A percentile compares a stretch with the other conserved stretches of the same genome.
Evolutionary conservation across 495 filamentous ascomycete species (phyloP).

Genomic region (Penicillium ochrochloron): DNA sequence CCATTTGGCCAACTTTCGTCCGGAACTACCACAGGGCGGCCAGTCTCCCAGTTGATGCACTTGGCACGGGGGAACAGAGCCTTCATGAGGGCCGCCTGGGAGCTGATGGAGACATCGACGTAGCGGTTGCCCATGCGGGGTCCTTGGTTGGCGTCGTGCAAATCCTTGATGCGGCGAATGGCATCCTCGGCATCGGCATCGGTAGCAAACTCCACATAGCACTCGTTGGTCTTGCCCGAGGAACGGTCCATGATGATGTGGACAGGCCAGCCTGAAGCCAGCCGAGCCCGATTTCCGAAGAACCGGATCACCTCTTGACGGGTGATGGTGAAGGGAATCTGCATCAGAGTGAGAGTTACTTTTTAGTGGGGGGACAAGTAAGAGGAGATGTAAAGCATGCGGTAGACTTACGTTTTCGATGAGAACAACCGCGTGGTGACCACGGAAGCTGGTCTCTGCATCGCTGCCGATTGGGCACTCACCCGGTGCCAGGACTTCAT

Average conservation of each 20-base stretch:
- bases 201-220: slow-evolving; percentile 66
- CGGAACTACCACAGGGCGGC: slow-evolving; percentile 47
- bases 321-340: slow-evolving; percentile 44
- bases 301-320: slow-evolving; percentile 71
- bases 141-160: slow-evolving; percentile 52
- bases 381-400: slow-evolving; percentile 1
- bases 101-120: slow-evolving; percentile 65
- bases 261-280: slow-evolving; percentile 61
- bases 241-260: slow-evolving; percentile 86
- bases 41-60: slow-evolving; percentile 63
- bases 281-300: slow-evolving; percentile 64
- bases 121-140: slow-evolving; percentile 66
- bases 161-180: slow-evolving; percentile 32
- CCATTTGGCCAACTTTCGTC: slow-evolving; percentile 61
- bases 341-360: neutral
- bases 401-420: slow-evolving; percentile 49
- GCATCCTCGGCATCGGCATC: slow-evolving; percentile 55
- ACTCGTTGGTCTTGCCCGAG: slow-evolving; percentile 78
- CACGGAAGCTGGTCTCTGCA: slow-evolving; percentile 13
- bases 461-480: slow-evolving; percentile 20
- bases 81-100: slow-evolving; percentile 64
- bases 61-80: slow-evolving; percentile 70
- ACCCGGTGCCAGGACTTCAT: neutral
- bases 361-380: neutral
- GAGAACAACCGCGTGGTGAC: slow-evolving; percentile 49